Conservation (phyloP, 2,329 filamentous ascomycete species). For the Trichoderma simmonsii region DNA sequence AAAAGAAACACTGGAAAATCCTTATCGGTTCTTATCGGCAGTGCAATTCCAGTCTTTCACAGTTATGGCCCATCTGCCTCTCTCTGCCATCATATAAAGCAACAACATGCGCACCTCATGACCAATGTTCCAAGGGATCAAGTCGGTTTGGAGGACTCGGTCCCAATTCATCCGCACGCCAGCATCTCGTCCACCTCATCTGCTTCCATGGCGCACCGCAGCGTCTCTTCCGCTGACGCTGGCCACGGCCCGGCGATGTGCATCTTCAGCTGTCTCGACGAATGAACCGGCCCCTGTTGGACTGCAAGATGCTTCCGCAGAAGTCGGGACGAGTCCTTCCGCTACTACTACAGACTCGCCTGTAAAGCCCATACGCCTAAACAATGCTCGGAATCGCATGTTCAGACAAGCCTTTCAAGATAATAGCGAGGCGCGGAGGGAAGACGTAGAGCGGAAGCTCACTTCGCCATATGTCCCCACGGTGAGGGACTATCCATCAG, state of each 20-base stretch:
- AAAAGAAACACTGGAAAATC: neutral
- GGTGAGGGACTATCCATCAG: slow-evolving; percentile 30
- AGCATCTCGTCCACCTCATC: slow-evolving; percentile 23
- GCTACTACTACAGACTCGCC: neutral
- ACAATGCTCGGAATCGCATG: slow-evolving; percentile 27
- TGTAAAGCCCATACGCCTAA: slow-evolving; percentile 8
- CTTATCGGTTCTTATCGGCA: slow-evolving; percentile 14
- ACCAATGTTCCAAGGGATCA: slow-evolving; percentile 47
- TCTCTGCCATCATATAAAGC: neutral
- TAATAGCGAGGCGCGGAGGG: slow-evolving; percentile 22
- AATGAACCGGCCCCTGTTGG: neutral
- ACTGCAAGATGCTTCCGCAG: neutral
- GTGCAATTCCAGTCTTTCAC: neutral
- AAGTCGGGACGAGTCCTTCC: slow-evolving; percentile 13
- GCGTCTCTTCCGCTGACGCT: neutral
- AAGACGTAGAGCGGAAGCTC: slow-evolving; percentile 23
- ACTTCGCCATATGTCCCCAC: slow-evolving; percentile 30
- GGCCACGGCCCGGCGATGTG: neutral
- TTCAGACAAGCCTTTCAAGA: slow-evolving; percentile 31
- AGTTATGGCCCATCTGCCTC: neutral
- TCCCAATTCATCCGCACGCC: slow-evolving; percentile 31
- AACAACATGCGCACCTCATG: slow-evolving; percentile 39
- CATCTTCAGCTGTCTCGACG: neutral
- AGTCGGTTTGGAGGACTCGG: slow-evolving; percentile 42
- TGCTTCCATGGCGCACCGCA: slow-evolving; percentile 19